Conservation (phyloP, 768 basidiomycete species). For the Cystofilobasidium capitatum region DNA sequence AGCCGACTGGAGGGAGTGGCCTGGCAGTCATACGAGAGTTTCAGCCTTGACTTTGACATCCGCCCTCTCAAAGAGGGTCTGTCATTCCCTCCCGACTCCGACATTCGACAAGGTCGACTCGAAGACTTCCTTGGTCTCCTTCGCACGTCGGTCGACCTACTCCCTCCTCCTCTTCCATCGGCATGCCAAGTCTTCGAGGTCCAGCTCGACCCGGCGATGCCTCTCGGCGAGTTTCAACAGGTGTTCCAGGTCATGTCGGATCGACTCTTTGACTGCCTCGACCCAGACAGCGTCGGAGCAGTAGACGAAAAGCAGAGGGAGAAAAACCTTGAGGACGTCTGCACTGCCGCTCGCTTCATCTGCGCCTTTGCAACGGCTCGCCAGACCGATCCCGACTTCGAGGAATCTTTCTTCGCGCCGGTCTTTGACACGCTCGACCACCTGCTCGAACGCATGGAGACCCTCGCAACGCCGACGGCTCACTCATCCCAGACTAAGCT, state of each 20-base stretch:
- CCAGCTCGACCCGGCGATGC: constrained; percentile 41
- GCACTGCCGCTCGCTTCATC: constrained; percentile 40
- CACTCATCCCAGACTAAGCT: constrained; percentile 38
- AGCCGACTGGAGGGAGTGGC: constrained; percentile 34
- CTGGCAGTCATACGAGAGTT: constrained; percentile 37
- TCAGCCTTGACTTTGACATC: constrained; percentile 38
- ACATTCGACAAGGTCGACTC: constrained; percentile 55
- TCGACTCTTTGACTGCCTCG: constrained; percentile 45
- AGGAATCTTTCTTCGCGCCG: constrained; percentile 34
- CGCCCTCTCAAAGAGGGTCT: constrained; percentile 36
- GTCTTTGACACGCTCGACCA: constrained; percentile 42
- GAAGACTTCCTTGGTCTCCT: constrained; percentile 48
- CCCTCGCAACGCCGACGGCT: constrained; percentile 27
- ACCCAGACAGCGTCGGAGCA: neutral
- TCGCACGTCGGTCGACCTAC: constrained; percentile 33
- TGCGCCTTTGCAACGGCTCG: constrained; percentile 48
- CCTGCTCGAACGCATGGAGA: constrained; percentile 36
- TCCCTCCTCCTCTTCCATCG: constrained; percentile 34
- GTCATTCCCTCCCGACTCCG: constrained; percentile 36
- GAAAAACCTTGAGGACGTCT: neutral
- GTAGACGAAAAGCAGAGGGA: constrained; percentile 33
- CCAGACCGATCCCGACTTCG: constrained; percentile 39
- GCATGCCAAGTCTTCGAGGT: constrained; percentile 33
- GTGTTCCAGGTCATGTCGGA: constrained; percentile 42
- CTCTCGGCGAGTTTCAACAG: constrained; percentile 43